Evolutionary conservation across 2,329 filamentous ascomycete genomes (phyloP), one percentile per base, ranked within the genome.

Genomic region (Diaporthe australafricana): DNA sequence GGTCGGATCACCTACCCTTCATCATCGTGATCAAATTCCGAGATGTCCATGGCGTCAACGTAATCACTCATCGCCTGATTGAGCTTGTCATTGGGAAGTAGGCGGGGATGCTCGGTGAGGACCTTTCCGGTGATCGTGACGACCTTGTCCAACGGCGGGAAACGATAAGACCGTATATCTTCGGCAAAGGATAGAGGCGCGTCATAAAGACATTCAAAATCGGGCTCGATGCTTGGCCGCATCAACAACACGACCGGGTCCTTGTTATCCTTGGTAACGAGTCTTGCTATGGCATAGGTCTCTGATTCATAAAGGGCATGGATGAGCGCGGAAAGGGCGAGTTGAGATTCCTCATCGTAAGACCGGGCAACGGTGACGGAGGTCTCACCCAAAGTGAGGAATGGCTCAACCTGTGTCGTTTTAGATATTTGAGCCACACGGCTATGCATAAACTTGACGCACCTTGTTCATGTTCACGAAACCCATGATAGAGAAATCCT

Each of bases 161-260:
- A 99, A 71, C 91, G 92, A 80, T 98, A 98, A n/a, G 88, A 88
- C 45, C 96, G 90, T 60, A 98, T 87, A 78, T 99, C 96, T 84
- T 99, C 96, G 2, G 94, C 92, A 78, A 98, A 99, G 0, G 96
- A 96, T 7, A 98, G 86, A 45, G 96, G 94, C 1, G 97, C 88
- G 78, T 99, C 96, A 74, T 98, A 91, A 2, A 99, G 86, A 76
- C 94, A 96, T 80, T 98, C 95, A 75, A 94, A 90, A 32, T 94
- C 91, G 2, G 88, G 85, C 74, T 97, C 94, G 72, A 98, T 91
- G 25, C 90, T 88, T 3, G 96, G 96, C 6, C 93, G 92, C 53
- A 99, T 87, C 17, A 98, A 85, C 0, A 98, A 83, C 20, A 98
- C 84, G 38, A 90, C 79, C 0, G 96, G 96, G 2, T 94, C 89